Conservation (phyloP, 129 eudicot genomes). For the Chrysanthemum lavandulifolium region DNA sequence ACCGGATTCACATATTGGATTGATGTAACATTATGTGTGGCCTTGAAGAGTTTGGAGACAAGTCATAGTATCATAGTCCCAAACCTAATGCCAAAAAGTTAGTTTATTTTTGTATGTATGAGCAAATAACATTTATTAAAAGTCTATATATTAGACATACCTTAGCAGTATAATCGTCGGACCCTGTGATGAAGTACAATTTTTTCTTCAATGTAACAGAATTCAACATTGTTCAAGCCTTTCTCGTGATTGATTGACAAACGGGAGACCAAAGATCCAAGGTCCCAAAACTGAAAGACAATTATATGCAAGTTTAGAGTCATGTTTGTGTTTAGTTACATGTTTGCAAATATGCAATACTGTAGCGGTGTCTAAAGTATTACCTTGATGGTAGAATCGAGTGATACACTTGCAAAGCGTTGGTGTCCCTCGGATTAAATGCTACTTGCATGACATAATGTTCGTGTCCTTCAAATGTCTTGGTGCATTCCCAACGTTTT, state of each 20-base stretch:
- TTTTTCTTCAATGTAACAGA: constrained; percentile 62
- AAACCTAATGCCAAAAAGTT: constrained; percentile 33
- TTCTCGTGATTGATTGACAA: constrained; percentile 67
- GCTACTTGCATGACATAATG: constrained; percentile 56
- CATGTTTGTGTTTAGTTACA: neutral
- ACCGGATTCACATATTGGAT: constrained; percentile 36
- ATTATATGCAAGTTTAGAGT: constrained; percentile 1
- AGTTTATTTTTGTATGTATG: neutral
- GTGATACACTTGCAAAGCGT: constrained; percentile 35
- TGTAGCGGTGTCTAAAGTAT: neutral
- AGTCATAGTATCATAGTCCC: constrained; percentile 57
- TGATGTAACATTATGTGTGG: constrained; percentile 64
- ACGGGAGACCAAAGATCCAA: constrained; percentile 69
- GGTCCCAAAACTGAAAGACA: constrained; percentile 67
- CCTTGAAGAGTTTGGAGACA: constrained; percentile 66
- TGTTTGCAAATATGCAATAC: neutral
- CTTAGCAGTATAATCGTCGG: constrained; percentile 87
- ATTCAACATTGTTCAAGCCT: constrained; percentile 81
- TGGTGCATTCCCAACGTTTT: constrained; percentile 52
- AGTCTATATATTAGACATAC: constrained; percentile 28
- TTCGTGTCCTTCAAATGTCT: constrained; percentile 53
- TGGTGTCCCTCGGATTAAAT: constrained; percentile 46
- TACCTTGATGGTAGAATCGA: constrained; percentile 55
- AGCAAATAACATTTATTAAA: neutral
- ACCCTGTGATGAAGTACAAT: constrained; percentile 68